These are phyloP conservation scores for Spathaspora sp. DNA, from an alignment of 805 yeast species.

Conservation along the genomic window DNA sequence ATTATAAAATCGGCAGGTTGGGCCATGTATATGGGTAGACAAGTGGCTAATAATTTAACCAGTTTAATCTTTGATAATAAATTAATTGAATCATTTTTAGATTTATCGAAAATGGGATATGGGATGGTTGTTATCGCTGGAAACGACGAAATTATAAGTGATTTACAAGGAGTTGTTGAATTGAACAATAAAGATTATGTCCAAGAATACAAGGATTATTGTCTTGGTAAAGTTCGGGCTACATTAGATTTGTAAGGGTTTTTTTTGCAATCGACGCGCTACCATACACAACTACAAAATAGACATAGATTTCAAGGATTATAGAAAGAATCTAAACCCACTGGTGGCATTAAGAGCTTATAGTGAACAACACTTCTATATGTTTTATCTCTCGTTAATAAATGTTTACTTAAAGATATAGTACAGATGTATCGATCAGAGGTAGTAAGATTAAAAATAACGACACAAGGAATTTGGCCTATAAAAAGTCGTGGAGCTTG, in stretches of 20 bases:
- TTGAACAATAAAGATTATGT: conserved; percentile 30
- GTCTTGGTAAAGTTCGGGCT: conserved; percentile 38
- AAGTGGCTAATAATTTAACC: conserved; percentile 33
- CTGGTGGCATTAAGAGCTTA: too few relatives aligned
- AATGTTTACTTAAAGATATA: too few relatives aligned
- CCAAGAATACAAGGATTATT: conserved; percentile 38
- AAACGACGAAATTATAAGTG: conserved; percentile 33
- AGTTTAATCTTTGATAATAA: conserved; percentile 23
- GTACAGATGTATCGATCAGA: too few relatives aligned
- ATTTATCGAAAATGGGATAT: conserved; percentile 27
- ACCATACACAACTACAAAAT: background rate
- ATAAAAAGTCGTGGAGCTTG: too few relatives aligned
- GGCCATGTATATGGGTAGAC: conserved; percentile 42
- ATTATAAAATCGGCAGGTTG: conserved; percentile 44
- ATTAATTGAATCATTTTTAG: conserved; percentile 32
- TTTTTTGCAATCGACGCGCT: conserved; percentile 7
- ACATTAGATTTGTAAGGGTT: conserved; percentile 18
- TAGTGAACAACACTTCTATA: too few relatives aligned
- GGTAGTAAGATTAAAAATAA: too few relatives aligned
- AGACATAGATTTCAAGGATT: background rate
- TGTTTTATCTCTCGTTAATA: too few relatives aligned
- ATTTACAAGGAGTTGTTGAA: conserved; percentile 30
- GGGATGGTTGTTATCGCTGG: conserved; percentile 44
- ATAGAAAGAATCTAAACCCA: too few relatives aligned
- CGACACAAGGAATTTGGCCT: too few relatives aligned